Evolutionary conservation across 768 basidiomycete genomes (phyloP), one percentile per base, ranked within the genome.

Genomic region (Mycena latifolia): DNA sequence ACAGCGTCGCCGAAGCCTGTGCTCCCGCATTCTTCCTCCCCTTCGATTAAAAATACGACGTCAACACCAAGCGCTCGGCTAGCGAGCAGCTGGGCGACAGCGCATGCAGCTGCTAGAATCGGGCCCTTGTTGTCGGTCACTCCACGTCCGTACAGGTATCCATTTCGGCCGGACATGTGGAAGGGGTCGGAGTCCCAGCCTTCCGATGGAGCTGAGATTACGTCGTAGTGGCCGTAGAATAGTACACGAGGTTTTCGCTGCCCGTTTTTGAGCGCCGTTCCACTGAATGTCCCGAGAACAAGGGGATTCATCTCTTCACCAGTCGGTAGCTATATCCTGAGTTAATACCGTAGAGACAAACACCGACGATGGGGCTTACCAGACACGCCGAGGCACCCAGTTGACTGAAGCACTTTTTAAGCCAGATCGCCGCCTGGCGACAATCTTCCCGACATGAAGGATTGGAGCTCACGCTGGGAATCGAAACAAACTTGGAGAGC

Each of bases 171-270:
- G 0, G 86, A 86, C 66, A 98, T 78, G 9, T 80, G 82, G 79
- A 95, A 99, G 0, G 98, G 97, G 63, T 95, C 89, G 2, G 91
- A 89, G 24, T 84, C 78, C 97, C 97, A 98, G 15, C 90, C 88
- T 8, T 86, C 81, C 12, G 81, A 77, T 0, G 88, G 89, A 0
- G 96, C 95, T 0, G 91, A 82, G 52, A 99, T 94, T n/a, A 99
- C 94, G 71, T 99, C 98, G 79, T 99, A 99, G 76, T 99, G 98
- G 2, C 94, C 97, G 70, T 99, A 99, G 77, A 97, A 96, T 15
- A 98, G 80, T 3, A 99, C 84, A 7, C 96, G 85, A 9, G 88
- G 92, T 65, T 90, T 90, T 3, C 80, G 78, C 28, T 80, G 76
- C 68, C 86, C 83, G 3, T 84, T 81, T 72, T 90, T 85, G 20